Evolutionary conservation across 2,329 filamentous ascomycete species (phyloP), one percentile per base, ranked within the genome.

Genomic region (Penicillium sp.): DNA sequence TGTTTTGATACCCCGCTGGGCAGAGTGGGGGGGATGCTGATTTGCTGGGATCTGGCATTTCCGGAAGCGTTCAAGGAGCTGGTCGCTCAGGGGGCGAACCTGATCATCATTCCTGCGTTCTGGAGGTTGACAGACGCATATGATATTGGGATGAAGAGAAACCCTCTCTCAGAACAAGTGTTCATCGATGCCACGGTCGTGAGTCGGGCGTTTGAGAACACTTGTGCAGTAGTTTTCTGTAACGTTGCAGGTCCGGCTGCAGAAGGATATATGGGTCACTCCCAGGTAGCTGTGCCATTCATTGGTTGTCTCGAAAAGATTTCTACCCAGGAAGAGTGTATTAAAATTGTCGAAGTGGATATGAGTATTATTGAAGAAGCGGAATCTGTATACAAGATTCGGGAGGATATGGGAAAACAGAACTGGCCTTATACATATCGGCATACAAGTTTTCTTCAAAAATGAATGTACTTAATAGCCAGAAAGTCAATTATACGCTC

Each of bases 1-100:
- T 31, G 25, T 10, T 45, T 50, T 27, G 41, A 44, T 10, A 82
- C 80, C 2, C 79, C 80, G 1, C 60, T 82, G 5, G 80, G 80
- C 0, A 77, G 74, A 47, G 75, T 82, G 7, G 80, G 80, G 7
- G 80, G 80, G 0, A 60, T 82, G 58, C 69, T 83, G 13, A 76
- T 82, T 11, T 83, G 80, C 66, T 82, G 79, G 80, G 80, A 82
- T 51, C 65, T 83, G 1, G 80, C 79, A 0, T 82, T 82, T 51
- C 80, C 80, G 0, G 80, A 82, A 63, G 79, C 80, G 0, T 82
- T 80, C 57, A 66, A 80, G 6, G 78, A 81, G 52, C 69, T 82
- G 52, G 79, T 81, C 14, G 65, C 70, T 0, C 69, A 77, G 31
- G 80, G 79, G 4, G 79, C 79, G 0, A 77, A 81, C 52, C 70